A percentile compares a stretch with the other conserved stretches of the same genome.
These are phyloP conservation scores for Alternaria sp. DNA, from an alignment of 2,329 filamentous ascomycete species.

Conservation along the genomic window DNA sequence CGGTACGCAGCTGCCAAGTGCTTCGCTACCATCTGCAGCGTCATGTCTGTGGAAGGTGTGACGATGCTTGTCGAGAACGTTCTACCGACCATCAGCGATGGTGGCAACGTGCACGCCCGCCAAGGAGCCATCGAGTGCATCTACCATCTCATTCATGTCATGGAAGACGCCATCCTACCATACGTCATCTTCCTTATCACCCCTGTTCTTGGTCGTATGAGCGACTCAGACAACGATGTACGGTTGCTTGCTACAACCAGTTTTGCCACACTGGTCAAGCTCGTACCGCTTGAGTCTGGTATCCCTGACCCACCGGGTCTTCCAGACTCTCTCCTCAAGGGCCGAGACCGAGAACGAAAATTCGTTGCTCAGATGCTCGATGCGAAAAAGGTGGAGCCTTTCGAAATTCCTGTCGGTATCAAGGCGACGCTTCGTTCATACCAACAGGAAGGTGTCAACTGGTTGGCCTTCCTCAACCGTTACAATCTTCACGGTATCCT, in stretches of 20 bases:
- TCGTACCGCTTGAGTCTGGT: constrained; percentile 94
- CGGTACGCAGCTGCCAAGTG: constrained; percentile 98
- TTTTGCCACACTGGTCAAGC: constrained; percentile 95
- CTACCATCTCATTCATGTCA: constrained; percentile 96
- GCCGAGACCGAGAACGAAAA: constrained; percentile 91
- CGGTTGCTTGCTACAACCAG: constrained; percentile 94
- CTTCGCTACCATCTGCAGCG: constrained; percentile 95
- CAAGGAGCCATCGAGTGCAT: constrained; percentile 95
- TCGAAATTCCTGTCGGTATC: constrained; percentile 93
- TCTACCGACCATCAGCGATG: constrained; percentile 89
- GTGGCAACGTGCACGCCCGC: constrained; percentile 84
- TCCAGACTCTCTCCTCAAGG: constrained; percentile 85
- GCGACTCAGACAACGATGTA: constrained; percentile 95
- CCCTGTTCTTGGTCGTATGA: constrained; percentile 96
- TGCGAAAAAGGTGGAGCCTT: constrained; percentile 94
- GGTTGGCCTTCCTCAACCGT: constrained; percentile 96
- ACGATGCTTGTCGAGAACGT: constrained; percentile 95
- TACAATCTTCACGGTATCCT: constrained; percentile 98
- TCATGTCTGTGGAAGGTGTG: constrained; percentile 94
- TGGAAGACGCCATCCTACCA: constrained; percentile 94
- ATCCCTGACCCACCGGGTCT: constrained; percentile 96
- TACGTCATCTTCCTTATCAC: constrained; percentile 99
- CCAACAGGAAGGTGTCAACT: constrained; percentile 98
- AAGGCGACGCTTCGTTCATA: constrained; percentile 97
- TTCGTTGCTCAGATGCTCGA: constrained; percentile 98